Evolutionary conservation across 352 stramenopile genomes (phyloP).

Genomic region (Phytophthora gonapodyides): DNA sequence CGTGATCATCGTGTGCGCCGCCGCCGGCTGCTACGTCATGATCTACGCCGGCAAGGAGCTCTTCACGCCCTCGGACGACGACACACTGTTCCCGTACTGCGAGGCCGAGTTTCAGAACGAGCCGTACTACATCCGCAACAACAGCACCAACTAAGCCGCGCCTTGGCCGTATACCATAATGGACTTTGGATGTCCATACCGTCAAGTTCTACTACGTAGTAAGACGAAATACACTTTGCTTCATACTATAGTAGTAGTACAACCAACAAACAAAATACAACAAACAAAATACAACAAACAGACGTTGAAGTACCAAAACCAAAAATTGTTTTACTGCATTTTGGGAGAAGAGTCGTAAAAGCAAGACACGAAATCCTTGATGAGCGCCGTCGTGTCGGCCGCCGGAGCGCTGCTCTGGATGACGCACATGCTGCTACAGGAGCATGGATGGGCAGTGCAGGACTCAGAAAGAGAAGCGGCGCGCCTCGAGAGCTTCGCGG

Average conservation of each 20-base stretch:
- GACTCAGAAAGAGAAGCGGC: neutral
- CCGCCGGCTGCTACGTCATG: constrained; percentile 56
- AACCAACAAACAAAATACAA: neutral
- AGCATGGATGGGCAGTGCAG: constrained; percentile 23
- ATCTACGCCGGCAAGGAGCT: constrained; percentile 57
- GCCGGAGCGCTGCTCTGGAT: constrained; percentile 48
- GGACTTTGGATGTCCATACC: neutral
- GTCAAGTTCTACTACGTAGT: constrained; percentile 1
- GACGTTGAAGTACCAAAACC: no score
- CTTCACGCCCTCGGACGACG: constrained; percentile 47
- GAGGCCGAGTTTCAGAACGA: constrained; percentile 45
- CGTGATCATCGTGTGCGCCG: constrained; percentile 48
- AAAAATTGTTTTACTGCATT: no score
- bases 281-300: no score
- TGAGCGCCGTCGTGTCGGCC: constrained; percentile 17
- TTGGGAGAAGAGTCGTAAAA: no score
- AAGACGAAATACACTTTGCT: constrained; percentile 4
- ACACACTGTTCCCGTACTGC: constrained; percentile 65
- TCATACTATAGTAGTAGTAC: no score
- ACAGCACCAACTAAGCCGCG: constrained; percentile 32
- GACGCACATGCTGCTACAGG: constrained; percentile 39
- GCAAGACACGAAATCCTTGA: no score
- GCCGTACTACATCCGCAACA: constrained; percentile 51
- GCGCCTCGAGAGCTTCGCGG: constrained; percentile 27
- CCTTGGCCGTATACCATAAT: constrained; percentile 9